Evolutionary conservation across 768 basidiomycete genomes (phyloP), one percentile per base, ranked within the genome.

Genomic region (Coprinopsis cinerea): DNA sequence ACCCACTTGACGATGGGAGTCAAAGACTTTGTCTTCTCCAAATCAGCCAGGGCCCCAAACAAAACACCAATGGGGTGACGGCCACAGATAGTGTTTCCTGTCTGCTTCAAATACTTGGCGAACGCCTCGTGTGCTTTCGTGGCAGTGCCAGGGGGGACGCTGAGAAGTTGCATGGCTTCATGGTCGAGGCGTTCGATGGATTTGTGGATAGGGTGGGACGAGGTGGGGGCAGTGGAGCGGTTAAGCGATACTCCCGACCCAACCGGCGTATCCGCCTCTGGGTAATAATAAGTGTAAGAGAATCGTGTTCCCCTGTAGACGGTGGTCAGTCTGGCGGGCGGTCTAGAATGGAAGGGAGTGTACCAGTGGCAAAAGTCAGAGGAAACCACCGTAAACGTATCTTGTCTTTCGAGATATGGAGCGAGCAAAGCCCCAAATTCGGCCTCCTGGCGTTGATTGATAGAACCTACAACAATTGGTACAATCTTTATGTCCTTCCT

Each of bases 281-380:
- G 84, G 55, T 88, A 90, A 67, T 94, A 95, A 64, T 81, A 82
- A 0, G 92, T 94, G 67, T 93, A 95, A 13, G 78, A 79, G 63
- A 92, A 96, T 39, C 91, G 78, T 5, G 75, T 74, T 10, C 92
- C 92, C 92, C 90, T 91, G 44, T 18, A 4, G 20, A 42, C 3
- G 18, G 11, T 2, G 30, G 27, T 39, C n/a, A 14, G 3, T 23
- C 9, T 39, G 9, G 13, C 18, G 9, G 6, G 10, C 9, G 18
- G 6, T 17, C 7, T 39, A 10, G 9, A 6, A 39, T 39, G 11
- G 7, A 39, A 20, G 37, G 13, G 15, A 14, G 26, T 79, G 54
- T 48, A 93, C 94, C 96, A 99, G 64, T 99, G 96, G 61, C 96
- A 98, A 64, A 99, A 99, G 65, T 99, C 96, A 51, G 88, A 91